These are phyloP conservation scores for Suhomyces sp. DNA, from an alignment of 805 yeast genomes.

Conservation along the genomic window DNA sequence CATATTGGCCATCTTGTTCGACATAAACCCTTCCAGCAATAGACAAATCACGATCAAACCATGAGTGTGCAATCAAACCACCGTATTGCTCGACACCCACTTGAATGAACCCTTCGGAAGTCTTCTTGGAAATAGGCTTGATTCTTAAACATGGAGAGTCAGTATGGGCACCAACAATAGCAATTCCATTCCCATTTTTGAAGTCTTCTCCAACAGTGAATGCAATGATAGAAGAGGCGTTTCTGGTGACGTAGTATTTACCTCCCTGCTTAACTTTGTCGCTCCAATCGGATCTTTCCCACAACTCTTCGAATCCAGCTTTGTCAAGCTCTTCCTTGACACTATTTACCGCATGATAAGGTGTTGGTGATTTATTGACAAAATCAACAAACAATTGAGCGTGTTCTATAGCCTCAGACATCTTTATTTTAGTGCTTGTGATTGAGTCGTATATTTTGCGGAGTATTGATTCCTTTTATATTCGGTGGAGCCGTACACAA, in stretches of 20 bases:
- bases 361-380: slow-evolving; percentile 86
- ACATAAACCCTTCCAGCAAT: slow-evolving; percentile 91
- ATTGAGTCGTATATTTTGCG: too few species aligned
- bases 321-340: slow-evolving; percentile 52
- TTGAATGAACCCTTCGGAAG: slow-evolving; percentile 74
- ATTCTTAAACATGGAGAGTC: slow-evolving; percentile 89
- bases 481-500: background rate
- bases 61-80: slow-evolving; percentile 93
- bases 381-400: slow-evolving; percentile 70
- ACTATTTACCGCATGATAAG: slow-evolving; percentile 84
- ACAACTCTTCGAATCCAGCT: slow-evolving; percentile 72
- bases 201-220: slow-evolving; percentile 76
- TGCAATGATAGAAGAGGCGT: slow-evolving; percentile 85
- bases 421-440: too few species aligned
- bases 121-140: slow-evolving; percentile 78
- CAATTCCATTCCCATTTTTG: slow-evolving; percentile 75
- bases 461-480: background rate
- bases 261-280: slow-evolving; percentile 47
- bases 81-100: slow-evolving; percentile 95
- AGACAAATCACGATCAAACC: slow-evolving; percentile 94
- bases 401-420: slow-evolving; percentile 24
- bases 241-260: slow-evolving; percentile 85
- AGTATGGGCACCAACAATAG: slow-evolving; percentile 94
- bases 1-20: slow-evolving; percentile 46
- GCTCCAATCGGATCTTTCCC: slow-evolving; percentile 70